These are phyloP conservation scores for Alternaria gansuensis DNA, from an alignment of 2,329 filamentous ascomycete species.

Conservation along the genomic window DNA sequence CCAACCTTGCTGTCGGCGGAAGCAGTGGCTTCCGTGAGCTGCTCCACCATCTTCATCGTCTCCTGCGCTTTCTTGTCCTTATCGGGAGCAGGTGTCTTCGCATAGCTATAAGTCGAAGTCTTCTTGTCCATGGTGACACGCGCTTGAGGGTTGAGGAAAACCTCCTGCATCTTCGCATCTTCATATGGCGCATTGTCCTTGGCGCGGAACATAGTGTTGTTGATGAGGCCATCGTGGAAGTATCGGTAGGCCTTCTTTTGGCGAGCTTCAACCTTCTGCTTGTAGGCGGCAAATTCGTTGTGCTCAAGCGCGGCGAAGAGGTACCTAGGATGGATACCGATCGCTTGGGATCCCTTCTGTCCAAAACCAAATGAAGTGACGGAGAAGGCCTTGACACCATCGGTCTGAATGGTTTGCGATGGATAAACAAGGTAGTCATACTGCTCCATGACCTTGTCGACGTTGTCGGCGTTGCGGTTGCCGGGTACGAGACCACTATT, in stretches of 20 bases:
- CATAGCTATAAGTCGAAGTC: conserved; percentile 78
- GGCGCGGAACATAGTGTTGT: conserved; percentile 96
- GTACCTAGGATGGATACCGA: conserved; percentile 96
- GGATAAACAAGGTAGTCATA: conserved; percentile 99
- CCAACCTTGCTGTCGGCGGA: conserved; percentile 77
- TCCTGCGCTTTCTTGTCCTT: conserved; percentile 66
- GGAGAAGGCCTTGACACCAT: conserved; percentile 97
- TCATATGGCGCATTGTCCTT: conserved; percentile 91
- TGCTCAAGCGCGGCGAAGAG: conserved; percentile 93
- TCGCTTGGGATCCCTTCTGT: conserved; percentile 97
- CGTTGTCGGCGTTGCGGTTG: conserved; percentile 97
- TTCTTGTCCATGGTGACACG: conserved; percentile 89
- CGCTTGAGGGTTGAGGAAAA: conserved; percentile 93
- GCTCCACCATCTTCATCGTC: conserved; percentile 79
- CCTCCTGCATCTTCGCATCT: conserved; percentile 82
- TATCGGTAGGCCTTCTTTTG: conserved; percentile 99
- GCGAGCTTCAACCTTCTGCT: conserved; percentile 84
- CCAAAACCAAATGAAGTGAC: conserved; percentile 99
- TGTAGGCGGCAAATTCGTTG: conserved; percentile 82
- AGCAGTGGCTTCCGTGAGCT: conserved; percentile 72
- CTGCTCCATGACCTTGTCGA: conserved; percentile 95
- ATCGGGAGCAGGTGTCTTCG: conserved; percentile 68
- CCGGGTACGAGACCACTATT: conserved; percentile 94
- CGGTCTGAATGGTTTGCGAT: conserved; percentile 92
- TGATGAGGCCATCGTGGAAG: conserved; percentile 98